A percentile compares a stretch with the other conserved stretches of the same genome.
These are phyloP conservation scores for Baudoinia panamericana DNA, from an alignment of 495 filamentous ascomycete species.

Conservation along the genomic window DNA sequence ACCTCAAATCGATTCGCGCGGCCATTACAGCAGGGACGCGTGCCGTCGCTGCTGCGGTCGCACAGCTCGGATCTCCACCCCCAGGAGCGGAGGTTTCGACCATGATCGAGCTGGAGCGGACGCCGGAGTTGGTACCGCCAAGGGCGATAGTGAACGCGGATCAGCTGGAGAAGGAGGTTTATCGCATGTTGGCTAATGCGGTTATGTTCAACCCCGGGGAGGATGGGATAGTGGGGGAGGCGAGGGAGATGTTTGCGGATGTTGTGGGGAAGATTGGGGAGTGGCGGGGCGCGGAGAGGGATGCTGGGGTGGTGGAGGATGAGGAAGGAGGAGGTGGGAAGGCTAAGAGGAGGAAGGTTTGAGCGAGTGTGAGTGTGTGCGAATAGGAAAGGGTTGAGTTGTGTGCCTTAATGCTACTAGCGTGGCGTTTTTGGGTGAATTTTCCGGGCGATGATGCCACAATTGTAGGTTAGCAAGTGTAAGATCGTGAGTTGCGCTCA, in stretches of 20 bases:
- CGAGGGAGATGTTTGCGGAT: conserved; percentile 68
- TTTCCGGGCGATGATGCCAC: too few species aligned
- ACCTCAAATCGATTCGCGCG: conserved; percentile 73
- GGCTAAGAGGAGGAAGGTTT: conserved; percentile 26
- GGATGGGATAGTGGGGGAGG: conserved; percentile 69
- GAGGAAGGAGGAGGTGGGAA: conserved; percentile 24
- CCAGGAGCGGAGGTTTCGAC: conserved; percentile 31
- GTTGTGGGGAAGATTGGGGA: conserved; percentile 50
- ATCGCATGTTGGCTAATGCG: conserved; percentile 93
- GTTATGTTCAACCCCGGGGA: conserved; percentile 94
- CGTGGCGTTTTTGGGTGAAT: too few species aligned
- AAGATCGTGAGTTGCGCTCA: too few species aligned
- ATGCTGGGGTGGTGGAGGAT: conserved; percentile 16
- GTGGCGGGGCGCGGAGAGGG: conserved; percentile 47
- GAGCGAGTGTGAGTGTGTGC: background rate
- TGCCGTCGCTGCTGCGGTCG: conserved; percentile 47
- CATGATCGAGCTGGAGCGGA: conserved; percentile 52
- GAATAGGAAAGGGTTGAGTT: background rate
- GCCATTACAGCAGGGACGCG: conserved; percentile 66
- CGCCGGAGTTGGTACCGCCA: conserved; percentile 65
- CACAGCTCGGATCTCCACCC: conserved; percentile 29
- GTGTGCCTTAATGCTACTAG: too few species aligned
- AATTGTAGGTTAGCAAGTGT: too few species aligned
- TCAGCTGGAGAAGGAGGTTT: conserved; percentile 89
- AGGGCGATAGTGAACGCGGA: conserved; percentile 86